phyloP scores from a whole-genome alignment of 2,329 filamentous ascomycete species.

The Pestalotiopsis sp. region DNA sequence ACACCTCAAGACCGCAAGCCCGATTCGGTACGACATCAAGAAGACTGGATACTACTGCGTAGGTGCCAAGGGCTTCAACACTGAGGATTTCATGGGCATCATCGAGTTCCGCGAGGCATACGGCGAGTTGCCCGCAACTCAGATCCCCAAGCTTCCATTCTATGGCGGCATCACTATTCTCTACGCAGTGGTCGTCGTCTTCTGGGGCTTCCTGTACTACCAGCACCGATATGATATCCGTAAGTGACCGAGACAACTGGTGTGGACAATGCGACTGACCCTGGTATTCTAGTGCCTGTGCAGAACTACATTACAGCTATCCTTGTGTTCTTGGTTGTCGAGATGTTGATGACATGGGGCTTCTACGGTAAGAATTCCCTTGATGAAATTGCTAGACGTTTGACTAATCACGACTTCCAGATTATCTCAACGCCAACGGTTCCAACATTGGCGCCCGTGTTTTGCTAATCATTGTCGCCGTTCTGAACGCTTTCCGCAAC shows the following conservation, averaged over 20 bases:
- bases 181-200: conserved; percentile 83
- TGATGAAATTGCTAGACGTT: neutral
- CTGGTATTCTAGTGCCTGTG: conserved; percentile 69
- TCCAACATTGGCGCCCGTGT: conserved; percentile 82
- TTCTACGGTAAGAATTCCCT: conserved; percentile 73
- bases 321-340: conserved; percentile 87
- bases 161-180: conserved; percentile 94
- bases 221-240: conserved; percentile 91
- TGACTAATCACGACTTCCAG: conserved; percentile 49
- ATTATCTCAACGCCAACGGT: conserved; percentile 91
- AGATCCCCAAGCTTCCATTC: conserved; percentile 96
- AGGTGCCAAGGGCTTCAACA: conserved; percentile 72
- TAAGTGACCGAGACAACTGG: conserved; percentile 41
- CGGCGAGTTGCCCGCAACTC: conserved; percentile 90
- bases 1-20: conserved; percentile 74
- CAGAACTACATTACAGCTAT: conserved; percentile 99
- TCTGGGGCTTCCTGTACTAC: conserved; percentile 95
- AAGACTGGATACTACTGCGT: conserved; percentile 98
- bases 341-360: conserved; percentile 98
- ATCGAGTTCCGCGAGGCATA: conserved; percentile 96
- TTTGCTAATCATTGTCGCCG: conserved; percentile 86
- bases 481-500: conserved; percentile 91
- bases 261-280: neutral
- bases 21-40: conserved; percentile 81
- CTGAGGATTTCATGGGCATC: conserved; percentile 74